Conservation (phyloP, 2,329 filamentous ascomycete species). For the Byssoonygena ceratinophila region DNA sequence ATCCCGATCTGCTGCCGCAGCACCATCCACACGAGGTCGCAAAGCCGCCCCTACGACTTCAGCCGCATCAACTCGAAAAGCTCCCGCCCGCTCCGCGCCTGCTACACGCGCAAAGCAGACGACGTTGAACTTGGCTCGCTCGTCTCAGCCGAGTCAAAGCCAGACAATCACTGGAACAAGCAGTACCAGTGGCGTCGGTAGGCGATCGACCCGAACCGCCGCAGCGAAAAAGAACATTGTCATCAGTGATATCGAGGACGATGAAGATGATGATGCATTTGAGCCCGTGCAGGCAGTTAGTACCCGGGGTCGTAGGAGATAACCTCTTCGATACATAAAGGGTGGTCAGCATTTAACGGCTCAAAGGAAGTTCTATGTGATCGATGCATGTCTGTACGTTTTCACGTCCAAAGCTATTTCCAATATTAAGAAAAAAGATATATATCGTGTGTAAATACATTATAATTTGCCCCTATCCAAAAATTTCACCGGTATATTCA, state of each 20-base stretch:
- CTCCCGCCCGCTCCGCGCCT: conserved; percentile 23
- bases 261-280: conserved; percentile 39
- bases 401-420: not conserved
- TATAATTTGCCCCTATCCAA: conserved; percentile 23
- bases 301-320: conserved; percentile 17
- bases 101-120: conserved; percentile 27
- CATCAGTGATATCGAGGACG: conserved; percentile 33
- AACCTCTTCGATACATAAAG: not conserved
- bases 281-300: conserved; percentile 28
- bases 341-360: too few relatives aligned
- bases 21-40: conserved; percentile 15
- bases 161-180: conserved; percentile 17
- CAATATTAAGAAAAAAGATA: not conserved
- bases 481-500: conserved; percentile 30
- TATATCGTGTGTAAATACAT: not conserved
- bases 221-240: conserved; percentile 27
- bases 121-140: conserved; percentile 34
- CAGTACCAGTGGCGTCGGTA: conserved; percentile 22
- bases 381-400: too few relatives aligned
- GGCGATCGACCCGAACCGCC: conserved; percentile 22
- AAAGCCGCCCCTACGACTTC: conserved; percentile 19
- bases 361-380: too few relatives aligned
- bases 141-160: conserved; percentile 19
- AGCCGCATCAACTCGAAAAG: conserved; percentile 22
- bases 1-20: conserved; percentile 17